A percentile compares a stretch with the other conserved stretches of the same genome.
Conservation (phyloP, 2,329 filamentous ascomycete genomes). For the Apiospora arundinis region DNA sequence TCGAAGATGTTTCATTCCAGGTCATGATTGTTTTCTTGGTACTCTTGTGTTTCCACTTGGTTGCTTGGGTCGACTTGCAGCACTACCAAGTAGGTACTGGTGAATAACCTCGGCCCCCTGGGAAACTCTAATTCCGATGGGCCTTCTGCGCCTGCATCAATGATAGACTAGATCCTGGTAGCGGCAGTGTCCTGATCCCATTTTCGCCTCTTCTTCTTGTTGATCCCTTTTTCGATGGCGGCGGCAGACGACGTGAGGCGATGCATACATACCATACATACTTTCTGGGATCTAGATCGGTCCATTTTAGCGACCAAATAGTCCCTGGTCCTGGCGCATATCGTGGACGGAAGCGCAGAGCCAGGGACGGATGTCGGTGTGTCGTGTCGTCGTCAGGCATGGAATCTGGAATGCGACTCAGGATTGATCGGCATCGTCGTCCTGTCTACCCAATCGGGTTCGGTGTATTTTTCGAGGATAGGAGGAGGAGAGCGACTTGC, state of each 20-base stretch:
- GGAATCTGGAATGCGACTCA: not conserved
- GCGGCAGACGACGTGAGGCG: not conserved
- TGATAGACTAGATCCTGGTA: not conserved
- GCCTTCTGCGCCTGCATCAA: no score
- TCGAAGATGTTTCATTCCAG: constrained; percentile 6
- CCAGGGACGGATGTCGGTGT: not conserved
- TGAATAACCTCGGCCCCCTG: not conserved
- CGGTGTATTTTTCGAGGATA: not conserved
- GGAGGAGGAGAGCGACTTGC: not conserved
- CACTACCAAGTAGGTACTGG: no score
- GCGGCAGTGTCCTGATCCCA: not conserved
- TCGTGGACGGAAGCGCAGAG: not conserved
- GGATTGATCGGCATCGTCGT: not conserved
- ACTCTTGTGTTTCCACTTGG: not conserved
- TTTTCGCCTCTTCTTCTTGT: not conserved
- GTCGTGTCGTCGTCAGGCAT: not conserved
- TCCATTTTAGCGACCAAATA: not conserved
- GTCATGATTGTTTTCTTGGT: constrained; percentile 5
- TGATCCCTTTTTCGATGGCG: not conserved
- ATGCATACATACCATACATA: not conserved
- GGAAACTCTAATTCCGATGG: not conserved
- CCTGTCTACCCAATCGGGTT: not conserved
- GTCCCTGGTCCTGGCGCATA: constrained; percentile 10
- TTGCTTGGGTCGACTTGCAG: no score
- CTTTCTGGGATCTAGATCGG: not conserved